A percentile compares a stretch with the other conserved stretches of the same genome.
Conservation (phyloP, 169 alveolate species). For the Cryptosporidium meleagridis region DNA sequence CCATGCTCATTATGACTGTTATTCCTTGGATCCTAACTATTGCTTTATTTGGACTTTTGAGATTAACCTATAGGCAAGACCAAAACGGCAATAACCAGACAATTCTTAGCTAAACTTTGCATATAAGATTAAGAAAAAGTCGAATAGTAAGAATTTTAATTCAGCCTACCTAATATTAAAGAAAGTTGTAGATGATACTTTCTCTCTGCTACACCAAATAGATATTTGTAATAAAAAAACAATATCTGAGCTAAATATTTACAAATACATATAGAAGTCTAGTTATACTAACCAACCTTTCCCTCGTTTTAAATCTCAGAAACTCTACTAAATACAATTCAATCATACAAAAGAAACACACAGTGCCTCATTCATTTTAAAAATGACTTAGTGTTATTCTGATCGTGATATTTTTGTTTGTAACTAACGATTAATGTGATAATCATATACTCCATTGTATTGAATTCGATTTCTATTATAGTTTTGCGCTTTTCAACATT, state of each 20-base stretch:
- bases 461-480: slow-evolving; percentile 30
- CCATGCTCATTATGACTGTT: slow-evolving; percentile 61
- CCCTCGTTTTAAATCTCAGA: not conserved
- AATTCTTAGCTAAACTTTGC: not conserved
- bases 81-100: not conserved
- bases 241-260: not conserved
- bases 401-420: not conserved
- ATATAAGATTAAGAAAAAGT: no score
- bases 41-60: slow-evolving; percentile 42
- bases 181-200: not conserved
- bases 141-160: no score
- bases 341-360: not conserved
- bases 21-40: slow-evolving; percentile 66
- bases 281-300: not conserved
- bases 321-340: not conserved
- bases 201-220: not conserved
- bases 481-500: slow-evolving; percentile 7
- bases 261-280: not conserved
- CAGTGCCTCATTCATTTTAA: not conserved
- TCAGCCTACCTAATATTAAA: no score
- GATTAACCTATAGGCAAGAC: slow-evolving; percentile 31
- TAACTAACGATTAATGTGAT: not conserved
- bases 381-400: slow-evolving; percentile 12
- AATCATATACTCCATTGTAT: not conserved
- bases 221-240: not conserved